Percentiles rank a stretch among this genome's conserved stretches.
Evolutionary conservation across 768 basidiomycete species (phyloP).

Genomic region (Candolleomyces eurysporus): DNA sequence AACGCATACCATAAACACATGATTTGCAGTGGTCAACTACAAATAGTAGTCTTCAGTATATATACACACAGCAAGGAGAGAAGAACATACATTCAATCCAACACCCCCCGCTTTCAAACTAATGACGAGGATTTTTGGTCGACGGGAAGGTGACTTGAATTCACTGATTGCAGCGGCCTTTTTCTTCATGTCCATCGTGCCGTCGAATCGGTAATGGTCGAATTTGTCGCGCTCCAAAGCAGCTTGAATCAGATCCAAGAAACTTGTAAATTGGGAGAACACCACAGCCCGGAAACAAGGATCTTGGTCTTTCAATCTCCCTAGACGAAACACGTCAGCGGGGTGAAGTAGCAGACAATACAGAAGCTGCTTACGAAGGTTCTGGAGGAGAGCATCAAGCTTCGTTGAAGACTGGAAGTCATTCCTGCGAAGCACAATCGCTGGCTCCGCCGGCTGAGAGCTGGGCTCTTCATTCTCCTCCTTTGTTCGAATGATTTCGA

Average conservation of each 20-base stretch:
- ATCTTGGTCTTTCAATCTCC: conserved; percentile 65
- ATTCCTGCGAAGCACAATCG: conserved; percentile 66
- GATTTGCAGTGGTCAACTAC: conserved; percentile 75
- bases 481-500: conserved; percentile 56
- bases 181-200: conserved; percentile 86
- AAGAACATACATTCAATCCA: conserved; percentile 68
- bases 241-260: conserved; percentile 77
- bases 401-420: conserved; percentile 92
- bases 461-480: conserved; percentile 13
- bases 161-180: conserved; percentile 71
- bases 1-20: conserved; percentile 76
- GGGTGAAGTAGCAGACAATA: neutral
- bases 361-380: conserved; percentile 54
- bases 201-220: conserved; percentile 82
- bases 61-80: neutral
- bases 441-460: conserved; percentile 38
- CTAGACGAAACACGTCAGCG: conserved; percentile 24
- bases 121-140: conserved; percentile 73
- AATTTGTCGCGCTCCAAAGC: conserved; percentile 68
- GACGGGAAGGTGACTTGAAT: conserved; percentile 68
- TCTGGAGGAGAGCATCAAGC: conserved; percentile 74
- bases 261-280: conserved; percentile 89
- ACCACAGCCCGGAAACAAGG: conserved; percentile 81
- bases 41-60: conserved; percentile 5
- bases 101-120: conserved; percentile 92